phyloP scores from a whole-genome alignment of 2,329 filamentous ascomycete genomes.

The Monosporascus sp. region DNA sequence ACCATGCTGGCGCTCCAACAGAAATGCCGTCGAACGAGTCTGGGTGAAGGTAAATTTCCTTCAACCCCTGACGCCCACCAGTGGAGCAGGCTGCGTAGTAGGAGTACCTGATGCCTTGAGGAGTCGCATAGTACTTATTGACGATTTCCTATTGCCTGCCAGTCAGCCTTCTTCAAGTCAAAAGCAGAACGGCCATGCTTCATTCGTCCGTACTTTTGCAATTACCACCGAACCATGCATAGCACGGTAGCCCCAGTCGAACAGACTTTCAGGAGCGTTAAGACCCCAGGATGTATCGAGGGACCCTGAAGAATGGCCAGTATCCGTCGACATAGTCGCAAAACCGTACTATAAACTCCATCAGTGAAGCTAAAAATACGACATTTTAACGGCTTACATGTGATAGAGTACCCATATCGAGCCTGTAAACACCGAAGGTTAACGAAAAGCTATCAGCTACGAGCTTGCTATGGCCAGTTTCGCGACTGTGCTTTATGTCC shows the following conservation, averaged over 20 bases:
- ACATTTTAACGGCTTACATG: slow-evolving; percentile 9
- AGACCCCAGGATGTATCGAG: slow-evolving; percentile 32
- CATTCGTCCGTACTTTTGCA: slow-evolving; percentile 27
- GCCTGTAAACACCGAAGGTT: slow-evolving; percentile 8
- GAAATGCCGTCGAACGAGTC: slow-evolving; percentile 54
- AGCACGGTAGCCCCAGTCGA: slow-evolving; percentile 36
- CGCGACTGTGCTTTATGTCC: too few relatives aligned
- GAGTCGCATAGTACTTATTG: slow-evolving; percentile 39
- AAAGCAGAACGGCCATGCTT: background rate
- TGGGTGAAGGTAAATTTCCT: slow-evolving; percentile 45
- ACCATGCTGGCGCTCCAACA: slow-evolving; percentile 46
- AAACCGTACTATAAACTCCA: slow-evolving; percentile 29
- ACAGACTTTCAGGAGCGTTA: slow-evolving; percentile 27
- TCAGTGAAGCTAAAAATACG: background rate
- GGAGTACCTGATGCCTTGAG: slow-evolving; percentile 34
- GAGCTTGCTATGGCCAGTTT: too few relatives aligned
- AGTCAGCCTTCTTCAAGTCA: background rate
- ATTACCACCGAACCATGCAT: slow-evolving; percentile 44
- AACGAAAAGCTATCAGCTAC: too few relatives aligned
- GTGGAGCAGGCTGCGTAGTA: slow-evolving; percentile 56
- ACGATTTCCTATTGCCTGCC: slow-evolving; percentile 32
- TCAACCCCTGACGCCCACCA: slow-evolving; percentile 53
- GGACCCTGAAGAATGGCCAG: slow-evolving; percentile 31
- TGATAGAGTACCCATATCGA: slow-evolving; percentile 35
- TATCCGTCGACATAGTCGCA: slow-evolving; percentile 38